phyloP scores from a whole-genome alignment of 1,284 basidiomycete genomes.

The Fomitopsis palustris region DNA sequence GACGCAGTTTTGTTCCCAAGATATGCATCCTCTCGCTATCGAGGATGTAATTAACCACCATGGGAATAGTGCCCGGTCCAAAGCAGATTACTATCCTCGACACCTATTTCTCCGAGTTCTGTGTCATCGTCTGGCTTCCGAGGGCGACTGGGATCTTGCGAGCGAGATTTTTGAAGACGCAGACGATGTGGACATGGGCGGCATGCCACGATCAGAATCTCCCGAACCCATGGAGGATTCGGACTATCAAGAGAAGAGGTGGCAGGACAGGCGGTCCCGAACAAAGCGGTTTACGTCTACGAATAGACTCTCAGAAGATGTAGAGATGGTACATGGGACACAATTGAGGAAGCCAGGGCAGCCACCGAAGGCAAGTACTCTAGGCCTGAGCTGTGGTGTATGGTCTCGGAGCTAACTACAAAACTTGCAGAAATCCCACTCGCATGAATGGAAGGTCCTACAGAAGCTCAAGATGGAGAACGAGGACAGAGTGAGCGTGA shows the following conservation, averaged over 20 bases:
- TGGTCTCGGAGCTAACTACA: background rate
- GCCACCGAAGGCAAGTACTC: background rate
- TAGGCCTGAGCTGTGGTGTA: background rate
- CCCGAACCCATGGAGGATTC: constrained; percentile 31
- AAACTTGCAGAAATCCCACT: constrained; percentile 17
- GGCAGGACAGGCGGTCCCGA: constrained; percentile 19
- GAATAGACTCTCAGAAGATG: background rate
- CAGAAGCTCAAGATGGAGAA: constrained; percentile 43
- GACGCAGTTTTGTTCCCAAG: constrained; percentile 26
- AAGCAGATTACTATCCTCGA: constrained; percentile 64
- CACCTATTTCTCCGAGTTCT: constrained; percentile 66
- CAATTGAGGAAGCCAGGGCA: background rate
- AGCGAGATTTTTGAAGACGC: background rate
- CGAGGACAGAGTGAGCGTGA: constrained; percentile 57
- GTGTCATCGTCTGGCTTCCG: constrained; percentile 48
- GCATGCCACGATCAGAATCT: constrained; percentile 34
- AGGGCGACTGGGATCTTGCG: constrained; percentile 12
- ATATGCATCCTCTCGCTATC: constrained; percentile 65
- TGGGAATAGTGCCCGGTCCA: constrained; percentile 50
- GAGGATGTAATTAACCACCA: constrained; percentile 63
- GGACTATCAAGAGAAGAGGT: constrained; percentile 16
- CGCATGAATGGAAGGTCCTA: constrained; percentile 35
- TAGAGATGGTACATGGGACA: background rate
- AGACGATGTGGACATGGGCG: constrained; percentile 7
- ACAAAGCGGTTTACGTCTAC: background rate